Conservation (phyloP, 495 filamentous ascomycete species). For the Penicillium tannophilum region DNA sequence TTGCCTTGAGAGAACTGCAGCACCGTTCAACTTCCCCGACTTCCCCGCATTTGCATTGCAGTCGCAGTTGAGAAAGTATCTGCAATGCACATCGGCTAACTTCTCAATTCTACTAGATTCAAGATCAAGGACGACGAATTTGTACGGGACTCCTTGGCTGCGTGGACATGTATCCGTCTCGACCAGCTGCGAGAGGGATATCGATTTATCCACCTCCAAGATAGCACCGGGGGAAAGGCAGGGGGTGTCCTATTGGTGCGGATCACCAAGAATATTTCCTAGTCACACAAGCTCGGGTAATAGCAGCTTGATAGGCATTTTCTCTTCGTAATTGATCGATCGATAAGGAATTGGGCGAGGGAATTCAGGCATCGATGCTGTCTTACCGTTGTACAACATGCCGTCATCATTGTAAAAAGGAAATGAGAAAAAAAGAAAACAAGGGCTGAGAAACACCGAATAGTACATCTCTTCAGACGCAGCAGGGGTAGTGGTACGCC, state of each 20-base stretch:
- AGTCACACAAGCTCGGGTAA: background rate
- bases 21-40: background rate
- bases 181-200: conserved; percentile 76
- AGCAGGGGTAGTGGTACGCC: background rate
- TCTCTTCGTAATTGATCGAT: background rate
- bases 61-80: background rate
- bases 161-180: conserved; percentile 85
- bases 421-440: background rate
- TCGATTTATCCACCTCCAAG: conserved; percentile 72
- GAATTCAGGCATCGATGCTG: conserved; percentile 11
- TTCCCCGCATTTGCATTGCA: background rate
- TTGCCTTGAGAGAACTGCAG: background rate
- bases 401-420: background rate
- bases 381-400: conserved; percentile 9
- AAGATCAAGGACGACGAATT: conserved; percentile 84
- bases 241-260: conserved; percentile 70
- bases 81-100: conserved; percentile 11
- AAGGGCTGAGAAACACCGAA: background rate
- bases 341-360: background rate
- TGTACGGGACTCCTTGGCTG: conserved; percentile 72
- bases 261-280: conserved; percentile 58
- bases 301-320: background rate
- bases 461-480: conserved; percentile 7
- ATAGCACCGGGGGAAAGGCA: conserved; percentile 61
- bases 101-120: conserved; percentile 58